Percentiles rank a stretch among this genome's conserved stretches.
Conservation (phyloP, 345 rosid genomes). For the Salix brachista region DNA sequence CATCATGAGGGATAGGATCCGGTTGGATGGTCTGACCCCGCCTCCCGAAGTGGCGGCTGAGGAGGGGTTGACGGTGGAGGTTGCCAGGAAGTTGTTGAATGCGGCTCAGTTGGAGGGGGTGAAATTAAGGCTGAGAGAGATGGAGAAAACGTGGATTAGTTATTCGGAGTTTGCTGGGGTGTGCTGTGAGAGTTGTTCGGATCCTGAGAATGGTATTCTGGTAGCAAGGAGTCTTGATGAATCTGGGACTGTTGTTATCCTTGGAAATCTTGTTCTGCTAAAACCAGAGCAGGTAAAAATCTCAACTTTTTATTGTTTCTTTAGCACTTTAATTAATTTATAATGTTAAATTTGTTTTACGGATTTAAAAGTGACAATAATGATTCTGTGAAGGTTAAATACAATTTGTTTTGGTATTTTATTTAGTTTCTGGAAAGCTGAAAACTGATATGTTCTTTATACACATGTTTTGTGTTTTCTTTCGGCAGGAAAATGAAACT, state of each 20-base stretch:
- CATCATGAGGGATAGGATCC: slow-evolving; percentile 48
- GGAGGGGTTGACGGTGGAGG: slow-evolving; percentile 42
- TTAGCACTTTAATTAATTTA: background rate
- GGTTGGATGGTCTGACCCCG: slow-evolving; percentile 52
- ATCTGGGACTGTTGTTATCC: slow-evolving; percentile 69
- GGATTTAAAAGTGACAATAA: slow-evolving; percentile 8
- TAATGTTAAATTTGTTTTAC: slow-evolving; percentile 10
- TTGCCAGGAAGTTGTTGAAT: slow-evolving; percentile 66
- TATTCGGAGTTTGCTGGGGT: slow-evolving; percentile 54
- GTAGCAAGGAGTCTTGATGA: slow-evolving; percentile 68
- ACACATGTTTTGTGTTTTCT: slow-evolving; percentile 31
- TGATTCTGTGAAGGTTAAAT: slow-evolving; percentile 21
- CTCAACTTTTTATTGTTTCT: background rate
- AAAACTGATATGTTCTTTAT: slow-evolving; percentile 53
- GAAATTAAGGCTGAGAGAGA: slow-evolving; percentile 54
- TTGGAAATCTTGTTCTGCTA: slow-evolving; percentile 62
- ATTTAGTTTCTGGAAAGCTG: slow-evolving; percentile 19
- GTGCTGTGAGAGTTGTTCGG: slow-evolving; percentile 55
- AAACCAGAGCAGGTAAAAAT: slow-evolving; percentile 71
- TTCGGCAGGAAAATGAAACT: slow-evolving; percentile 58
- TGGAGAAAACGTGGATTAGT: slow-evolving; percentile 46
- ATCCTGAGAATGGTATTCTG: slow-evolving; percentile 44
- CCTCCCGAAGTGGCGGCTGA: slow-evolving; percentile 14
- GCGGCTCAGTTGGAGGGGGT: slow-evolving; percentile 66
- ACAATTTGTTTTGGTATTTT: background rate